Base-by-base conservation (phyloP, 495 filamentous ascomycete species). In the Lichenothelia convexa region DNA sequence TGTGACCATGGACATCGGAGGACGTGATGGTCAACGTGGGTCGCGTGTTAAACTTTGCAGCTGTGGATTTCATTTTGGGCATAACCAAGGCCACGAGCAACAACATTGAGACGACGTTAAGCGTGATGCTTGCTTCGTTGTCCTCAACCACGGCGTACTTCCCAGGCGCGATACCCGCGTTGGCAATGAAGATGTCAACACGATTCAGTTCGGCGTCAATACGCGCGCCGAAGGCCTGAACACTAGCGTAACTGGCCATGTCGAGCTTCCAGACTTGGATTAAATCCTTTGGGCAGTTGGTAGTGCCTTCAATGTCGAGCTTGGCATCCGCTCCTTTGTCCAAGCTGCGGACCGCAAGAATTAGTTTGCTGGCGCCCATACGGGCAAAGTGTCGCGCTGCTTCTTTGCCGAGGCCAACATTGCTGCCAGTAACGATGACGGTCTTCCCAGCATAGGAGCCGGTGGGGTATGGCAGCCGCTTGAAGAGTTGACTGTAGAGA, bases 261-360 rank as follows among this genome's bases (percentile, higher is more conserved):
- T 75, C 70, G 0, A 75, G 57, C 31, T 61, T 51, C 65, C 64
- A 70, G 6, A 71, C 59, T 40, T 65, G 48, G 13, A 69, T 40
- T 13, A 13, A 8, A 7, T 27, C 24, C n/a, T n/a, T n/a, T n/a
- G n/a, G n/a, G n/a, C n/a, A n/a, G n/a, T n/a, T n/a, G n/a, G n/a
- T n/a, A 19, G 41, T 48, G 20, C 47, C 45, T 39, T 69, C 65
- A 23, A 74, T 61, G 29, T 62, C 55, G 0, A 40, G 30, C 43
- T 66, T 65, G 5, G 59, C 54, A 12, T 43, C 46, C 20, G 66
- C 42, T 12, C 69, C 70, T 17, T 64, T 62, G 18, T 61, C 51
- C 0, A 59, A 5, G 31, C 32, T 48, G 5, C 56, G 52, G 8
- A 51, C 47, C 0, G 43, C 56, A 30, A 60, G 36, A 35, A 58